Base-by-base conservation (phyloP, 805 yeast species). In the Candida andamanensis region DNA sequence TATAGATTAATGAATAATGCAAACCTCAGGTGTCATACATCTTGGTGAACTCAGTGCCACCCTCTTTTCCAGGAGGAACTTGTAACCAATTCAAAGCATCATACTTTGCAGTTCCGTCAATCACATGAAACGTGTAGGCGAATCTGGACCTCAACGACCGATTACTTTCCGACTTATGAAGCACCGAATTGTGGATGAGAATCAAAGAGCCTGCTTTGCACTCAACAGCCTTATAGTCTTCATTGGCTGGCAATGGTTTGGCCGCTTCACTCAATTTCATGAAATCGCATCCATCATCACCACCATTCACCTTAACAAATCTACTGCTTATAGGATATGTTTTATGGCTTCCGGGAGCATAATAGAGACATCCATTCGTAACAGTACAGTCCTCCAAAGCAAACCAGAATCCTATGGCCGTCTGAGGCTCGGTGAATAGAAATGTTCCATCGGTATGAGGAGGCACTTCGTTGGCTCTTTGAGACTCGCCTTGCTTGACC, bases 341-440 rank as follows among this genome's bases (percentile, higher is more conserved):
- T 49, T 71, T 73, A 48, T 84, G 92, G 3, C 85, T 72, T 0
- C 89, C 90, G 0, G 89, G 86, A 11, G 72, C 63, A 45, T 69
- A 81, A 36, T 76, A 70, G 13, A 83, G 58, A 37, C 90, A 81
- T 0, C 94, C 92, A 52, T 83, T 83, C 4, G 56, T 58, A 2
- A 50, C 36, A 1, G 80, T 76, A 50, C 92, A 83, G 45, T 80
- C 83, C 45, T 84, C 86, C 40, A 83, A 55, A 0, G 92, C 89
- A 48, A 77, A 74, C 94, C 94, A 83, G 50, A 80, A 84, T 2
- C 94, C 94, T 24, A 82, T 52, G 1, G 87, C 85, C 2, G 75
- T 59, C 31, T 72, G 78, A 3, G 94, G 94, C 12, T 74, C 61
- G 0, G 92, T 83, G 53, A 66, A 83, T 16, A 84, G 60, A 44